Percentiles rank a stretch among this genome's conserved stretches.
phyloP scores from a whole-genome alignment of 169 alveolate species.

The Plasmodium berghei region DNA sequence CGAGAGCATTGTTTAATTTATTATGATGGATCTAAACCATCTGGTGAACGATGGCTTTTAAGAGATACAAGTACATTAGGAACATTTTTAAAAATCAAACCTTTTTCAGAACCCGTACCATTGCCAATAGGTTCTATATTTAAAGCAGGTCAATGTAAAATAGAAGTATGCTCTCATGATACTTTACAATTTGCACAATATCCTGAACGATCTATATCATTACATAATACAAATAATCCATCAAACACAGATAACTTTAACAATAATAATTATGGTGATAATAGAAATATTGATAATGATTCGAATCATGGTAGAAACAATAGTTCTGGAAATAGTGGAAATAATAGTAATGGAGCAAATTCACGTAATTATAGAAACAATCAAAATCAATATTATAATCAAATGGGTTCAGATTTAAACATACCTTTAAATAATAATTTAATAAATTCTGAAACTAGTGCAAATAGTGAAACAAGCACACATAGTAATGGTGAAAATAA shows the following conservation, averaged over 20 bases:
- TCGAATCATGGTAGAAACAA: constrained; percentile 1
- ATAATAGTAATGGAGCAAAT: background rate
- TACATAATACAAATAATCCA: constrained; percentile 40
- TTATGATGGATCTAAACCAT: constrained; percentile 88
- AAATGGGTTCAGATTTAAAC: no score
- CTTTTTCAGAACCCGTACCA: constrained; percentile 88
- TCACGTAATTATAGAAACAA: background rate
- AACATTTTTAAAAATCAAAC: constrained; percentile 89
- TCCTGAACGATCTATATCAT: constrained; percentile 73
- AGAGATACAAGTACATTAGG: constrained; percentile 92
- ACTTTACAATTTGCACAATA: constrained; percentile 67
- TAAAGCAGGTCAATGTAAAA: constrained; percentile 93
- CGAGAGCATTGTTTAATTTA: constrained; percentile 91
- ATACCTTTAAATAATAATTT: no score
- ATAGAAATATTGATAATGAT: constrained; percentile 22
- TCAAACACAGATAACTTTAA: background rate
- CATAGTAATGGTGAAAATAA: no score
- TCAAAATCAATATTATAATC: no score
- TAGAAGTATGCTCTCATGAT: constrained; percentile 85
- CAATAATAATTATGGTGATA: constrained; percentile 4
- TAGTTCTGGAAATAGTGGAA: constrained; percentile 6
- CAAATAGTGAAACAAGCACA: no score
- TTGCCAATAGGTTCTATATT: constrained; percentile 85
- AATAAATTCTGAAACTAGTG: no score
- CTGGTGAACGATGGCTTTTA: constrained; percentile 88